These are phyloP conservation scores for Wickerhamiella brachini DNA, from an alignment of 805 yeast genomes.

Conservation along the genomic window DNA sequence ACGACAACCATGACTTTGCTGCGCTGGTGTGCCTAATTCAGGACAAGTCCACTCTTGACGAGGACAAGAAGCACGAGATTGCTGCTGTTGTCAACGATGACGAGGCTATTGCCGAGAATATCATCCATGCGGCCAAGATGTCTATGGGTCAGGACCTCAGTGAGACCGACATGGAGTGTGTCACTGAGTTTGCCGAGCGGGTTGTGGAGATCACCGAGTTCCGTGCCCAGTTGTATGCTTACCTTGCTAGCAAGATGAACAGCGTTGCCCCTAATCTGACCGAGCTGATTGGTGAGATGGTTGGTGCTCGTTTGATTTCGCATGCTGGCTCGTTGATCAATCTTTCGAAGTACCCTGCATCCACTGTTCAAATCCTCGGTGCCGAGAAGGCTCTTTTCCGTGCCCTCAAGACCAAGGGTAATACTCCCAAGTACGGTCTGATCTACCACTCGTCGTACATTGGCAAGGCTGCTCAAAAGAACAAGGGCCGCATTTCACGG, in stretches of 20 bases:
- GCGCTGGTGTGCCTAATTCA: slow-evolving; percentile 65
- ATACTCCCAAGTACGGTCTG: slow-evolving; percentile 92
- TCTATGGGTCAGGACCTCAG: slow-evolving; percentile 99
- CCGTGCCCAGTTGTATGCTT: slow-evolving; percentile 69
- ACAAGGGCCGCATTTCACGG: slow-evolving; percentile 98
- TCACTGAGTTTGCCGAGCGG: slow-evolving; percentile 81
- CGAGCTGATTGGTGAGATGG: slow-evolving; percentile 95
- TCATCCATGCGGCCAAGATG: slow-evolving; percentile 88
- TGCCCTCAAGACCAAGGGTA: slow-evolving; percentile 91
- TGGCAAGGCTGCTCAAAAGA: slow-evolving; percentile 87
- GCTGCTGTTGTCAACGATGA: slow-evolving; percentile 86
- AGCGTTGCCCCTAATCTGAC: slow-evolving; percentile 95
- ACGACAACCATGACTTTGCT: slow-evolving; percentile 81
- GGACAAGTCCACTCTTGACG: slow-evolving; percentile 65
- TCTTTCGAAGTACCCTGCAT: slow-evolving; percentile 95
- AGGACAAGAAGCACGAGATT: slow-evolving; percentile 55
- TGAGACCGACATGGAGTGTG: slow-evolving; percentile 86
- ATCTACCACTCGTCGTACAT: slow-evolving; percentile 90
- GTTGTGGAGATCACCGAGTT: slow-evolving; percentile 85
- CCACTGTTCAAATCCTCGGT: slow-evolving; percentile 95
- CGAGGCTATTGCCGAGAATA: slow-evolving; percentile 79
- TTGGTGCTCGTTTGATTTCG: slow-evolving; percentile 95
- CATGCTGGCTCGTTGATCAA: slow-evolving; percentile 97
- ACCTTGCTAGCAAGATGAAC: slow-evolving; percentile 91
- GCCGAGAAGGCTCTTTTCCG: slow-evolving; percentile 95